Percentiles rank a stretch among this genome's conserved stretches.
These are phyloP conservation scores for Paraglomus brasilianum DNA, from an alignment of 192 early-diverging fungal species.

Conservation along the genomic window DNA sequence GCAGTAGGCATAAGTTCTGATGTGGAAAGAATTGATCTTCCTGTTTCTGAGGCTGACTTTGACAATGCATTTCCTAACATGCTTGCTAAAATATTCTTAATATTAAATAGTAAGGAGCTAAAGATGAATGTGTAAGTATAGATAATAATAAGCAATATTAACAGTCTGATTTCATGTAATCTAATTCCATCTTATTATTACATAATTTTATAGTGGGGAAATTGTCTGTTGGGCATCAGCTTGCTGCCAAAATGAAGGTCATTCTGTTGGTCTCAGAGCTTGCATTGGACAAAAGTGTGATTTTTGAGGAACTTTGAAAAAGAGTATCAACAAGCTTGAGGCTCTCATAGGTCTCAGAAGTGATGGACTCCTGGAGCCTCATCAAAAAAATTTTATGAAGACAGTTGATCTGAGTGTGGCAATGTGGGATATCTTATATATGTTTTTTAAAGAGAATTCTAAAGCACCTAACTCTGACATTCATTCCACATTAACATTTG, in stretches of 20 bases:
- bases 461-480: constrained; percentile 27
- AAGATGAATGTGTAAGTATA: constrained; percentile 35
- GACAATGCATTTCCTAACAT: constrained; percentile 32
- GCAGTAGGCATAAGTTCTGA: too few relatives aligned
- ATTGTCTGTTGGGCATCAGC: constrained; percentile 27
- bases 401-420: constrained; percentile 30
- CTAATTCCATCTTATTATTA: not conserved
- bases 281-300: constrained; percentile 30
- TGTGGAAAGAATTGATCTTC: constrained; percentile 22
- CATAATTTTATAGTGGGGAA: constrained; percentile 29
- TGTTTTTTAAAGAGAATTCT: constrained; percentile 30
- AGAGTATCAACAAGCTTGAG: constrained; percentile 28
- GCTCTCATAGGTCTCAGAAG: constrained; percentile 29
- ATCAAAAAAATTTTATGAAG: constrained; percentile 32
- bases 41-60: constrained; percentile 29
- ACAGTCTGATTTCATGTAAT: not conserved
- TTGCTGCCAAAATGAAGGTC: constrained; percentile 26
- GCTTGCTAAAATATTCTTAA: constrained; percentile 30
- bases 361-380: constrained; percentile 16
- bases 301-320: constrained; percentile 33
- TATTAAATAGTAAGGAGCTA: constrained; percentile 18
- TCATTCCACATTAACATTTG: constrained; percentile 28
- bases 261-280: constrained; percentile 20
- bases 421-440: constrained; percentile 31
- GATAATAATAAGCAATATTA: constrained; percentile 3